These are phyloP conservation scores for Soucietia sequanensis DNA, from an alignment of 805 yeast genomes.

Conservation along the genomic window DNA sequence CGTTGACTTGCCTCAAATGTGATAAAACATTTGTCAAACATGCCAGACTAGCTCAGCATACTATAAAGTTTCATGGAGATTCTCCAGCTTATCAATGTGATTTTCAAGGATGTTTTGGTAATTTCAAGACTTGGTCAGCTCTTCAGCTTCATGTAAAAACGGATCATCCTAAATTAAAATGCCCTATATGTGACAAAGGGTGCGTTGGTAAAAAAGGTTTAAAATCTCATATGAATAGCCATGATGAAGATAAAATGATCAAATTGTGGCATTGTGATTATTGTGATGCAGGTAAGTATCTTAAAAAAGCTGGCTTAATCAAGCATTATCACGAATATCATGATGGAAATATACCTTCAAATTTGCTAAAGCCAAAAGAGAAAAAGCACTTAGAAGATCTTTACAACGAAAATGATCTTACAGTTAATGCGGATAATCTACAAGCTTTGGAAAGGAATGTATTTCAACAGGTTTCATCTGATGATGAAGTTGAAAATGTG, in stretches of 20 bases:
- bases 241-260: slow-evolving; percentile 51
- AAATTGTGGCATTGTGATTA: slow-evolving; percentile 66
- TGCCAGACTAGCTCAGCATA: slow-evolving; percentile 64
- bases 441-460: slow-evolving; percentile 2
- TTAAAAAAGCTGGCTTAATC: slow-evolving; percentile 55
- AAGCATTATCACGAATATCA: slow-evolving; percentile 56
- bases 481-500: slow-evolving; percentile 11
- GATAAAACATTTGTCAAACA: slow-evolving; percentile 63
- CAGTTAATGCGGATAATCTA: not conserved
- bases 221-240: slow-evolving; percentile 67
- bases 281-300: slow-evolving; percentile 49
- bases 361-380: slow-evolving; percentile 25
- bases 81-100: slow-evolving; percentile 58
- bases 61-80: slow-evolving; percentile 61
- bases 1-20: slow-evolving; percentile 62
- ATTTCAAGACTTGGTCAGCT: slow-evolving; percentile 71
- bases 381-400: slow-evolving; percentile 18
- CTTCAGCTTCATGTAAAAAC: slow-evolving; percentile 68
- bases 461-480: slow-evolving; percentile 6
- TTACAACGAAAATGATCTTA: slow-evolving; percentile 3
- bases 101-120: slow-evolving; percentile 55
- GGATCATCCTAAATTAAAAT: slow-evolving; percentile 68
- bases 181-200: slow-evolving; percentile 63
- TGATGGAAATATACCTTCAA: slow-evolving; percentile 37
- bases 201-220: slow-evolving; percentile 75